Base-by-base conservation (phyloP, 1,139 yeast genomes). In the Arxiozyma telluris region DNA sequence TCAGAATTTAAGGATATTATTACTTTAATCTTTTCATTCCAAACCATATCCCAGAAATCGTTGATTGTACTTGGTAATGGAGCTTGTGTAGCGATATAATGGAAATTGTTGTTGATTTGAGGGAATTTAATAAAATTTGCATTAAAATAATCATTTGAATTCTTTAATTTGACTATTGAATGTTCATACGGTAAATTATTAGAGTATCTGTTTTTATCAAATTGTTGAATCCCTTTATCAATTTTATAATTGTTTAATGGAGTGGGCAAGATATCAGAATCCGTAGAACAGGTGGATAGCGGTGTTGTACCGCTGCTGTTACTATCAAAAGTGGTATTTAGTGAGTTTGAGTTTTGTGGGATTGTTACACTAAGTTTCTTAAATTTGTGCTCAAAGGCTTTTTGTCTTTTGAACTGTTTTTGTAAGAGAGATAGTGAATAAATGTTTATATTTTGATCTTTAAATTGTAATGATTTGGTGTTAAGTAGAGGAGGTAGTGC, bases 101-200 rank as follows among this genome's bases (percentile, higher is more conserved):
- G 73, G 50, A 64, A 67, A 23, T 64, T 63, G 4, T 65, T 59
- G 55, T 70, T 68, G 12, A 72, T 62, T 55, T 70, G 70, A 8
- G 73, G 72, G 4, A 72, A 72, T 44, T 68, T 66, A 27, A 83
- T 69, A 62, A 79, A 79, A 58, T 81, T 80, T 1, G 89, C 90
- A 65, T 84, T 84, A 63, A 84, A 78, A 63, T 84, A 81, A 38
- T 51, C 50, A 34, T 51, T 44, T 6, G 25, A 11, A 17, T 47
- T 27, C 1, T 21, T 7, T 68, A 80, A 71, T 58, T 76, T 78
- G n/a, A 89, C 96, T 55, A 96, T 73, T n/a, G 93, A 80, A 64
- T 86, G 90, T 61, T 86, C 93, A 68, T 81, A 88, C n/a, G 94
- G 84, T 62, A 87, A 77, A 49, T 89, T 84, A 65, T 88, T 90